A percentile compares a stretch with the other conserved stretches of the same genome.
phyloP scores from a whole-genome alignment of 495 filamentous ascomycete genomes.

The Immersiella caudata region DNA sequence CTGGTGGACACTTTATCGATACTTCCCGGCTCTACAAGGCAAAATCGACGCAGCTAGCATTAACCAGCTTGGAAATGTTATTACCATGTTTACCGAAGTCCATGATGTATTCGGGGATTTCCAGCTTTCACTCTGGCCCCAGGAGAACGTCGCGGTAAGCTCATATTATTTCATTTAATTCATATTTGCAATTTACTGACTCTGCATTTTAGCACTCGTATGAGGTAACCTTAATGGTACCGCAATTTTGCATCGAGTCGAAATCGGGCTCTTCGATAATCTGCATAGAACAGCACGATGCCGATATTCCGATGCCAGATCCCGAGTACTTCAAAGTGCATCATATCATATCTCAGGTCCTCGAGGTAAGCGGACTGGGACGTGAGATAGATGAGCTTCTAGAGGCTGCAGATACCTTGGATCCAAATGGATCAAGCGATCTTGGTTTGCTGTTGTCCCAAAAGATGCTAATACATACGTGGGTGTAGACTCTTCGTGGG shows the following conservation, averaged over 20 bases:
- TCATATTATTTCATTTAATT: not conserved
- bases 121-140: not conserved
- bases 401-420: constrained; percentile 9
- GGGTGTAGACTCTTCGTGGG: constrained; percentile 12
- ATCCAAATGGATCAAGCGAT: constrained; percentile 13
- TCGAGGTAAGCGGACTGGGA: constrained; percentile 11
- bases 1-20: constrained; percentile 8
- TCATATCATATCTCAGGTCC: constrained; percentile 3
- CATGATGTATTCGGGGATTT: not conserved
- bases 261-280: constrained; percentile 7
- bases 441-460: constrained; percentile 12
- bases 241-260: not conserved
- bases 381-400: constrained; percentile 13
- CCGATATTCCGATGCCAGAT: constrained; percentile 6
- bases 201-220: constrained; percentile 6
- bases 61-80: constrained; percentile 6
- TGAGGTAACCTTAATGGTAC: not conserved
- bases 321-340: constrained; percentile 16
- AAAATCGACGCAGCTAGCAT: constrained; percentile 8
- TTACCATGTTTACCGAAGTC: not conserved
- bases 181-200: not conserved
- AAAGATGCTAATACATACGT: constrained; percentile 12
- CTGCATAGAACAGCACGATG: constrained; percentile 8
- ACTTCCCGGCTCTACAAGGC: constrained; percentile 5
- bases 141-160: not conserved